Conservation (phyloP, 495 filamentous ascomycete species). For the Glonium stellatum region DNA sequence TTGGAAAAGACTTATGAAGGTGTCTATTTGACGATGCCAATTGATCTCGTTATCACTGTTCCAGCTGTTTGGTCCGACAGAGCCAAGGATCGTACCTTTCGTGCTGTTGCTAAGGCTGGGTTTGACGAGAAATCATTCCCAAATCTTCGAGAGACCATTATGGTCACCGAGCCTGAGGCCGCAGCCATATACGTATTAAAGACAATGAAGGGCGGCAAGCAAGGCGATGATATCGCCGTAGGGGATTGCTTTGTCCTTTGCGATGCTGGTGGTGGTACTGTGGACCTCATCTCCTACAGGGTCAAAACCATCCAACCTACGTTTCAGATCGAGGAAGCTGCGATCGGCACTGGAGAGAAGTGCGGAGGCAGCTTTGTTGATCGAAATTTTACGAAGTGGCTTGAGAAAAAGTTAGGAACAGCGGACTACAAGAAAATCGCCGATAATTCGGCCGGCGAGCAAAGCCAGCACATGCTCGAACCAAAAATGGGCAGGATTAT, state of each 20-base stretch:
- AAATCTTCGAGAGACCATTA: constrained; percentile 27
- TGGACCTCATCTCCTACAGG: constrained; percentile 53
- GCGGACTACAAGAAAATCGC: constrained; percentile 12
- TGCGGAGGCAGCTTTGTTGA: constrained; percentile 20
- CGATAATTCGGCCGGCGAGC: constrained; percentile 3
- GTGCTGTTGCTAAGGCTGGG: constrained; percentile 11
- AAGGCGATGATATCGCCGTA: constrained; percentile 12
- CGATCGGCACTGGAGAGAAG: constrained; percentile 10
- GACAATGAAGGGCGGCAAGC: constrained; percentile 29
- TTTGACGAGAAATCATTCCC: constrained; percentile 8
- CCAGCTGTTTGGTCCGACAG: constrained; percentile 35
- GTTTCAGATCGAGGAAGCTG: constrained; percentile 12
- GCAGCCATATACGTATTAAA: constrained; percentile 44
- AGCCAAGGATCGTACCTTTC: constrained; percentile 31
- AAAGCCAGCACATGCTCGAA: background rate
- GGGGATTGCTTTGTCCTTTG: constrained; percentile 43
- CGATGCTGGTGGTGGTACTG: constrained; percentile 45
- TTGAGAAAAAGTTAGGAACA: constrained; percentile 10
- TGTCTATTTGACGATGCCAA: constrained; percentile 10
- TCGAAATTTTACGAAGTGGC: constrained; percentile 6
- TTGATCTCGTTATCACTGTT: constrained; percentile 28
- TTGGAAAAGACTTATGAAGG: constrained; percentile 8
- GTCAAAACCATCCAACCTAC: constrained; percentile 51
- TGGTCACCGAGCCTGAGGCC: constrained; percentile 46
- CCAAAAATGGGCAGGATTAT: constrained; percentile 14